Percentiles rank a stretch among this genome's conserved stretches.
Evolutionary conservation across 2,329 filamentous ascomycete genomes (phyloP).

Genomic region (Geosmithia flava): DNA sequence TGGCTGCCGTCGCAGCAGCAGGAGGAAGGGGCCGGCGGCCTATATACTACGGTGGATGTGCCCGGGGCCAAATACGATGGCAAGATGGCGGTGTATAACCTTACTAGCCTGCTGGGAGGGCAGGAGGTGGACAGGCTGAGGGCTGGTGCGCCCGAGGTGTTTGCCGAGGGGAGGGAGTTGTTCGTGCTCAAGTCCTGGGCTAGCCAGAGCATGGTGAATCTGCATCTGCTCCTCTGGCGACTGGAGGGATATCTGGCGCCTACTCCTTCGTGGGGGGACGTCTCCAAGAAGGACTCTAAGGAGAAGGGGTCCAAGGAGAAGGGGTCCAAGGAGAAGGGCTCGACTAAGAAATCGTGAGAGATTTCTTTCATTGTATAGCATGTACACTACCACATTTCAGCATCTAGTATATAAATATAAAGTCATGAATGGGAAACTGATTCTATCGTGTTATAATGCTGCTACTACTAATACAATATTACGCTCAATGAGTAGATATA

Average conservation of each 20-base stretch:
- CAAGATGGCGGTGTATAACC: conserved; percentile 38
- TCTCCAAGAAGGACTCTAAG: not conserved
- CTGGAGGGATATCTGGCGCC: conserved; percentile 36
- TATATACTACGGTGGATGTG: conserved; percentile 24
- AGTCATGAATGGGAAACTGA: not conserved
- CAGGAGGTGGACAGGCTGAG: conserved; percentile 27
- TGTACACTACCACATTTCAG: not conserved
- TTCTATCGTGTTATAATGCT: not conserved
- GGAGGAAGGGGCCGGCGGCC: conserved; percentile 6
- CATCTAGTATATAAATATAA: not conserved
- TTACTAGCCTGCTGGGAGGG: conserved; percentile 35
- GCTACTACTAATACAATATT: too few species aligned
- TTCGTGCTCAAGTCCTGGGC: conserved; percentile 27
- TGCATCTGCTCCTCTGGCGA: conserved; percentile 44
- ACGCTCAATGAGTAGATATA: too few species aligned
- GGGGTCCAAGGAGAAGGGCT: not conserved
- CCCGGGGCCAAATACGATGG: conserved; percentile 16
- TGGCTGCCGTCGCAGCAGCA: conserved; percentile 18
- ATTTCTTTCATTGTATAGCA: not conserved
- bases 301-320: not conserved
- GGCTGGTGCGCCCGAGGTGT: not conserved
- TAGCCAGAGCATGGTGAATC: conserved; percentile 22
- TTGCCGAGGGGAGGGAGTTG: conserved; percentile 13
- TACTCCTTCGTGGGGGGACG: not conserved
- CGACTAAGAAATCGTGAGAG: not conserved